These are phyloP conservation scores for Sisymbrium altissimum DNA, from an alignment of 345 rosid genomes.

Conservation along the genomic window DNA sequence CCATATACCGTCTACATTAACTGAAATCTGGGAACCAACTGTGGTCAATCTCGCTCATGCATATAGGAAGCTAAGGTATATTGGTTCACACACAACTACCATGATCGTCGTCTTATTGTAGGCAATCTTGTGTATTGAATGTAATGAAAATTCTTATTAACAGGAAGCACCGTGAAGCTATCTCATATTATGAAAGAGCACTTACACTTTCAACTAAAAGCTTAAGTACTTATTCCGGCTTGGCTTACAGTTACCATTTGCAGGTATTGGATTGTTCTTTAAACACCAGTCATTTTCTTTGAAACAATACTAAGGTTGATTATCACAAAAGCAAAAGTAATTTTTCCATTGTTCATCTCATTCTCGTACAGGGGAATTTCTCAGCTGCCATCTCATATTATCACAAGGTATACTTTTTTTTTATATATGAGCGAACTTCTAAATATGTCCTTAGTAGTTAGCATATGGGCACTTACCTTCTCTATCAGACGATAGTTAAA, in stretches of 20 bases:
- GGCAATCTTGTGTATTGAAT: background rate
- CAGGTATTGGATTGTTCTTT: constrained; percentile 49
- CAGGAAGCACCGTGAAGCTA: constrained; percentile 75
- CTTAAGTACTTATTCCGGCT: constrained; percentile 90
- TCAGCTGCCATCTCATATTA: constrained; percentile 76
- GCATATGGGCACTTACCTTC: background rate
- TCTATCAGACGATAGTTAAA: background rate
- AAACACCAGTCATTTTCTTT: constrained; percentile 1
- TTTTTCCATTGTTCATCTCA: background rate
- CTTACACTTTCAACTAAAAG: constrained; percentile 76
- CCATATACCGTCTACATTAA: constrained; percentile 61
- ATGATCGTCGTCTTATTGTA: constrained; percentile 13
- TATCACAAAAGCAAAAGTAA: background rate
- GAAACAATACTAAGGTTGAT: background rate
- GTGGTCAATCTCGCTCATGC: constrained; percentile 89
- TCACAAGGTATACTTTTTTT: constrained; percentile 63
- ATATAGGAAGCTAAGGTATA: constrained; percentile 79
- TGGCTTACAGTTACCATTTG: constrained; percentile 93
- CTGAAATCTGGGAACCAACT: constrained; percentile 89
- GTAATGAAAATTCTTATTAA: constrained; percentile 6
- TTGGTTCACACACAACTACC: background rate
- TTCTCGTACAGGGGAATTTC: constrained; percentile 62
- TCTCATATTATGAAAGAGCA: constrained; percentile 74
- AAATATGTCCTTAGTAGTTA: background rate
- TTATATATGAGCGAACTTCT: background rate